phyloP scores from a whole-genome alignment of 768 basidiomycete species.

The Hortiboletus campestris region DNA sequence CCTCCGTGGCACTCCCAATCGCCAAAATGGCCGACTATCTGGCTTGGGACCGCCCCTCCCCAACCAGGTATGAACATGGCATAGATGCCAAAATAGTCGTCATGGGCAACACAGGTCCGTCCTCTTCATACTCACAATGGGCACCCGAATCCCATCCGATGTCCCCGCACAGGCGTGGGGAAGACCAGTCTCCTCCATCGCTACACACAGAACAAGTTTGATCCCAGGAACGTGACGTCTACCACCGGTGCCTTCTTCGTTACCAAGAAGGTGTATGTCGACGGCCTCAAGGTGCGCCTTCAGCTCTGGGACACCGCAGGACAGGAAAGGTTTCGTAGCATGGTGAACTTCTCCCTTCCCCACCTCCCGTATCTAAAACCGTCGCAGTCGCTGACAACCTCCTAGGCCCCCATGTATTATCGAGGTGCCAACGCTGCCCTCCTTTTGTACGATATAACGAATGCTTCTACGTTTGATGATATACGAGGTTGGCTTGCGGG shows the following conservation, averaged over 20 bases:
- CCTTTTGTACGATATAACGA: slow-evolving; percentile 94
- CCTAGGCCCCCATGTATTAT: slow-evolving; percentile 93
- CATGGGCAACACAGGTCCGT: slow-evolving; percentile 76
- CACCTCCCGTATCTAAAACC: slow-evolving; percentile 7
- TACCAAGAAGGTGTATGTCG: slow-evolving; percentile 85
- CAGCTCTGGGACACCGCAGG: slow-evolving; percentile 95
- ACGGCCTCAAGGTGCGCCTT: slow-evolving; percentile 81
- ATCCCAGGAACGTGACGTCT: slow-evolving; percentile 82
- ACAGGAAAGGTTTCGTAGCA: slow-evolving; percentile 88
- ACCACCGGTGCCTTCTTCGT: slow-evolving; percentile 94
- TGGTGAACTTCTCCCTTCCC: slow-evolving; percentile 49
- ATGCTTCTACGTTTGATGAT: slow-evolving; percentile 83
- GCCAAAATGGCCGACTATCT: slow-evolving; percentile 55
- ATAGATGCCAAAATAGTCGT: slow-evolving; percentile 95
- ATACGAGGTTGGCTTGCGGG: slow-evolving; percentile 91
- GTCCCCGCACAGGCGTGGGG: slow-evolving; percentile 63
- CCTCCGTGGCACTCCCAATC: slow-evolving; percentile 44
- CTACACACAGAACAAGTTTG: slow-evolving; percentile 89
- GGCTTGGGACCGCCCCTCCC: slow-evolving; percentile 62
- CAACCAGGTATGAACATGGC: slow-evolving; percentile 74
- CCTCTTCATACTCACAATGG: slow-evolving; percentile 10
- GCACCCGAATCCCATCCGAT: slow-evolving; percentile 20
- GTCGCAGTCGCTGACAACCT: slow-evolving; percentile 15
- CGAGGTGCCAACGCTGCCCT: slow-evolving; percentile 93
- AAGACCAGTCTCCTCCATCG: slow-evolving; percentile 90